Evolutionary conservation across 2,329 filamentous ascomycete genomes (phyloP).

Genomic region (Fusarium gaditjirri): DNA sequence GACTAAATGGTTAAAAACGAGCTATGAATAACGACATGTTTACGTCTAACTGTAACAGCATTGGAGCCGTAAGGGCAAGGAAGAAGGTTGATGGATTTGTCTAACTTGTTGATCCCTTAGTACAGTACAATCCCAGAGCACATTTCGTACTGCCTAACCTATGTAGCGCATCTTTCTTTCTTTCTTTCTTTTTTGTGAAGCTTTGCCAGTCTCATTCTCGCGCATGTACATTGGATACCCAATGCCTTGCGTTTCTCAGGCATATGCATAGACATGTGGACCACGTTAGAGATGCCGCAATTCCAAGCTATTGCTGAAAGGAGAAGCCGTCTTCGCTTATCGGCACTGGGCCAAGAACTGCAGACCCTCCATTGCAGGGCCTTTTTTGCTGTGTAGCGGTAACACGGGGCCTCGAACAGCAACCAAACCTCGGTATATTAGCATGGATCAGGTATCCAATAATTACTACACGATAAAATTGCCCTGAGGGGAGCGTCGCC

Average conservation of each 20-base stretch:
- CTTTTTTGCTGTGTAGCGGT: constrained; percentile 1
- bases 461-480: background rate
- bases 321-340: constrained; percentile 37
- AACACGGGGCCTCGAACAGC: background rate
- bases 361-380: constrained; percentile 5
- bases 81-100: constrained; percentile 19
- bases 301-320: background rate
- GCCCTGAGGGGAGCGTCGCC: background rate
- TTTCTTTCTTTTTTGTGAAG: background rate
- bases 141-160: constrained; percentile 5
- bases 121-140: constrained; percentile 26
- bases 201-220: background rate
- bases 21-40: constrained; percentile 39
- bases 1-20: constrained; percentile 30
- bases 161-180: background rate
- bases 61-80: constrained; percentile 21
- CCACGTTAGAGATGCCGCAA: constrained; percentile 12
- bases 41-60: constrained; percentile 30
- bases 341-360: constrained; percentile 40
- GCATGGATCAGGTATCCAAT: background rate
- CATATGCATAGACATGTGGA: background rate
- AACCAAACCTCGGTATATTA: background rate
- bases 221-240: background rate
- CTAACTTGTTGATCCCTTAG: constrained; percentile 34
- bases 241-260: background rate